These are phyloP conservation scores for Thalassia testudinum DNA, from an alignment of 116 monocot genomes.

Conservation along the genomic window DNA sequence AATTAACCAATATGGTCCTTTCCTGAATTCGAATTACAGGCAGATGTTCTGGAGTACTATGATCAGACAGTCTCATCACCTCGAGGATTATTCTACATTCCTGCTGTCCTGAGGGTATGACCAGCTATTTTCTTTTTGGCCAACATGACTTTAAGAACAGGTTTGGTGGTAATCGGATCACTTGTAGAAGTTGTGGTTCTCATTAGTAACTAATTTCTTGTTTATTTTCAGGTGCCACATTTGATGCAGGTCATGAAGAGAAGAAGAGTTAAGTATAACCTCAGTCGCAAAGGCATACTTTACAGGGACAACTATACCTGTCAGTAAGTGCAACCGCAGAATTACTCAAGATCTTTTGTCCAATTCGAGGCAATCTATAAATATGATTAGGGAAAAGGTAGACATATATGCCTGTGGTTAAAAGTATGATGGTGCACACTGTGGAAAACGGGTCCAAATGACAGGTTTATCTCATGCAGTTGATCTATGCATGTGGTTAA, in stretches of 20 bases:
- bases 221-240: conserved; percentile 44
- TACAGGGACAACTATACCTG: conserved; percentile 75
- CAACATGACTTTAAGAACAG: too few relatives aligned
- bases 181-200: too few relatives aligned
- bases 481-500: too few relatives aligned
- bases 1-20: too few relatives aligned
- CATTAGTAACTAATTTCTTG: not conserved
- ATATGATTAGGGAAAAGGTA: too few relatives aligned
- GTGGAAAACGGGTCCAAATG: too few relatives aligned
- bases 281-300: conserved; percentile 80
- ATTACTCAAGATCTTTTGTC: too few relatives aligned
- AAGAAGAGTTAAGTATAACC: conserved; percentile 50
- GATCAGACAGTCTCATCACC: conserved; percentile 88
- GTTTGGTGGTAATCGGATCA: not conserved
- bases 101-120: conserved; percentile 82
- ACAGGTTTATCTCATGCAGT: too few relatives aligned
- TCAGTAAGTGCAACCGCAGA: too few relatives aligned
- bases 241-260: conserved; percentile 81
- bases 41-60: conserved; percentile 95
- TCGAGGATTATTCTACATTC: conserved; percentile 73
- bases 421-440: too few relatives aligned
- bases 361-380: too few relatives aligned
- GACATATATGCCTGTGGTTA: too few relatives aligned
- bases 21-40: conserved; percentile 37
- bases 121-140: not conserved